phyloP scores from a whole-genome alignment of 352 stramenopile species.

The Elongisporangium undulatum region DNA sequence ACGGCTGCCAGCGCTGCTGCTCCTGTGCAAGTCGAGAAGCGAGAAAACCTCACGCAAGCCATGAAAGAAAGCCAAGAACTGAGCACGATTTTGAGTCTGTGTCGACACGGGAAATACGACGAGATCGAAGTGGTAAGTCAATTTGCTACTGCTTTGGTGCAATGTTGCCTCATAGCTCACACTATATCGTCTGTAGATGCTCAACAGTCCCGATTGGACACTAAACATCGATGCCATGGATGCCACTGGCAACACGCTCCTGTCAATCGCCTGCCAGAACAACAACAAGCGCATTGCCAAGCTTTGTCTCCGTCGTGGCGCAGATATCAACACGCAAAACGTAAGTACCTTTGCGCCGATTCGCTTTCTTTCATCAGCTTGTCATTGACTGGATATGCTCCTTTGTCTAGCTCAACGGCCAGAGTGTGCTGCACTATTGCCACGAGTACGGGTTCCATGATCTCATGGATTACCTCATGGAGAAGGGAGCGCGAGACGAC shows the following conservation, averaged over 20 bases:
- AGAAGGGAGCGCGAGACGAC: constrained; percentile 92
- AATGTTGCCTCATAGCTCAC: background rate
- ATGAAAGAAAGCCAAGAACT: constrained; percentile 88
- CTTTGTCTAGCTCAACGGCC: constrained; percentile 72
- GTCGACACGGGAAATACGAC: constrained; percentile 88
- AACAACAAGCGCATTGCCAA: constrained; percentile 96
- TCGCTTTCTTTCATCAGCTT: background rate
- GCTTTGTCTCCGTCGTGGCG: constrained; percentile 89
- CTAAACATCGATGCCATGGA: constrained; percentile 92
- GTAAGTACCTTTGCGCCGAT: constrained; percentile 19
- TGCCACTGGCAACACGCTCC: constrained; percentile 89
- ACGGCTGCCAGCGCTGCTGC: constrained; percentile 1
- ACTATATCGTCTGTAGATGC: constrained; percentile 32
- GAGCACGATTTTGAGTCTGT: constrained; percentile 86
- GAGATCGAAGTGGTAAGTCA: constrained; percentile 69
- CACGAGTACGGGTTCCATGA: constrained; percentile 94
- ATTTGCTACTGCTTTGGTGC: background rate
- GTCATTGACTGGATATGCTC: background rate
- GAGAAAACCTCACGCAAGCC: constrained; percentile 72
- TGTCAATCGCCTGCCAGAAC: constrained; percentile 94
- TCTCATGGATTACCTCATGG: constrained; percentile 92
- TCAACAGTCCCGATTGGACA: constrained; percentile 89
- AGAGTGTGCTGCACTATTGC: constrained; percentile 92
- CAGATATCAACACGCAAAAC: constrained; percentile 93
- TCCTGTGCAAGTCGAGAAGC: constrained; percentile 31